phyloP scores from a whole-genome alignment of 2,329 filamentous ascomycete genomes.

The Didymella pinodella region DNA sequence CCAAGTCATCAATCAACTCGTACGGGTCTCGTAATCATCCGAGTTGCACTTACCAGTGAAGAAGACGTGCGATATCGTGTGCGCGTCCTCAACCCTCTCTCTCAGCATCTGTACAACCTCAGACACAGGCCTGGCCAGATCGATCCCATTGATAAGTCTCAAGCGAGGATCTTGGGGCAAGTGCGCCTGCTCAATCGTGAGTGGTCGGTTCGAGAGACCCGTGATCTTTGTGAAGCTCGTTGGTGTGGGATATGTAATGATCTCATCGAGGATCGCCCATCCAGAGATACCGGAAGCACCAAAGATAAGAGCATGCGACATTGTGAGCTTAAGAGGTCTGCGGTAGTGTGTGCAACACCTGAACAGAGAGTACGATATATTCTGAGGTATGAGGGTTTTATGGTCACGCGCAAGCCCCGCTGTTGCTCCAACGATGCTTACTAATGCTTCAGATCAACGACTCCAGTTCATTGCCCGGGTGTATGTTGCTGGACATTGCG shows the following conservation, averaged over 20 bases:
- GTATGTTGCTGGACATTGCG: no score
- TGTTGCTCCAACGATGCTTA: no score
- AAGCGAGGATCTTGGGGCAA: not conserved
- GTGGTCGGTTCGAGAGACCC: slow-evolving; percentile 9
- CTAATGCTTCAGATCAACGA: no score
- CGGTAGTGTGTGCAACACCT: no score
- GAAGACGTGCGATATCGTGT: not conserved
- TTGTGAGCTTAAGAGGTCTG: not conserved
- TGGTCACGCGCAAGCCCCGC: no score
- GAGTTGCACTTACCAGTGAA: not conserved
- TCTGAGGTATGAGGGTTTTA: no score
- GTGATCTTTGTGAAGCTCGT: not conserved
- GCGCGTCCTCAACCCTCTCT: not conserved
- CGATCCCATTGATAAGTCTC: not conserved
- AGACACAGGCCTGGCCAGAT: not conserved
- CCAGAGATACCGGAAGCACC: slow-evolving; percentile 14
- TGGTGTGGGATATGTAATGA: slow-evolving; percentile 6
- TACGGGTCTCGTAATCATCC: not conserved
- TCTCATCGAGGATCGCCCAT: slow-evolving; percentile 9
- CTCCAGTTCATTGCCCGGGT: no score
- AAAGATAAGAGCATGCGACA: slow-evolving; percentile 13
- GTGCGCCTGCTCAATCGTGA: slow-evolving; percentile 2
- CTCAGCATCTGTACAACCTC: not conserved
- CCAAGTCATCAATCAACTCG: not conserved
- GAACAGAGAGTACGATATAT: no score